Conservation (phyloP, 1,139 yeast genomes). For the Geotrichum histeridarum region DNA sequence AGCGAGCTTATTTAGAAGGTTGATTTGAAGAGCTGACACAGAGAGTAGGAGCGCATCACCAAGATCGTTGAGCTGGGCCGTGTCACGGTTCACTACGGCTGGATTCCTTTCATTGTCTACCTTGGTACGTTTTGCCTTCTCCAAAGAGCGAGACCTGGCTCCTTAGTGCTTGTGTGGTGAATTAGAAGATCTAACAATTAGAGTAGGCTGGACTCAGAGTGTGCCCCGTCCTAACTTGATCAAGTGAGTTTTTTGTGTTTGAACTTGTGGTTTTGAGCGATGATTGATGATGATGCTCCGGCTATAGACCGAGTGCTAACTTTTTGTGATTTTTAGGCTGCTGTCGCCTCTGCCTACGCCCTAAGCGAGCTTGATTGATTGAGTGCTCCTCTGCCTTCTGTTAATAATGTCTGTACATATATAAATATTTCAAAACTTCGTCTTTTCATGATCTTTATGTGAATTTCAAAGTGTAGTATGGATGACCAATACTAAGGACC, state of each 20-base stretch:
- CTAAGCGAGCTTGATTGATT: constrained; percentile 35
- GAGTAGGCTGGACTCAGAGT: constrained; percentile 68
- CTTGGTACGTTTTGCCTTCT: constrained; percentile 43
- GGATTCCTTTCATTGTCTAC: constrained; percentile 91
- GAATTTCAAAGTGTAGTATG: too few relatives aligned
- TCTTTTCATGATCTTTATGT: too few relatives aligned
- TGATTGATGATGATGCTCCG: too few relatives aligned
- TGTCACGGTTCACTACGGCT: constrained; percentile 88
- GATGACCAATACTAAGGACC: not conserved
- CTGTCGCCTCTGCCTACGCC: constrained; percentile 73
- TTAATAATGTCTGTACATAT: constrained; percentile 4
- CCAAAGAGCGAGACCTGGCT: not conserved
- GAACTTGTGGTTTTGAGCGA: not conserved
- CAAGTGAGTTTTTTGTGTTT: constrained; percentile 39
- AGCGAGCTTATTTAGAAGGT: not conserved
- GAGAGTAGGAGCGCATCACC: constrained; percentile 65
- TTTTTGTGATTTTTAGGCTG: constrained; percentile 36
- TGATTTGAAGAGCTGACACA: too few relatives aligned
- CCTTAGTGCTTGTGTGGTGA: too few relatives aligned
- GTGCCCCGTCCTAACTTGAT: constrained; percentile 80
- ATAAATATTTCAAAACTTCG: not conserved
- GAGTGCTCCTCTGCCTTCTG: not conserved
- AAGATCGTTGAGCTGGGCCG: constrained; percentile 79
- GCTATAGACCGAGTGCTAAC: constrained; percentile 16
- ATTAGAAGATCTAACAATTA: not conserved